Evolutionary conservation across 2,329 filamentous ascomycete species (phyloP), one percentile per base, ranked within the genome.

Genomic region (Aspergillus novofumigatus): DNA sequence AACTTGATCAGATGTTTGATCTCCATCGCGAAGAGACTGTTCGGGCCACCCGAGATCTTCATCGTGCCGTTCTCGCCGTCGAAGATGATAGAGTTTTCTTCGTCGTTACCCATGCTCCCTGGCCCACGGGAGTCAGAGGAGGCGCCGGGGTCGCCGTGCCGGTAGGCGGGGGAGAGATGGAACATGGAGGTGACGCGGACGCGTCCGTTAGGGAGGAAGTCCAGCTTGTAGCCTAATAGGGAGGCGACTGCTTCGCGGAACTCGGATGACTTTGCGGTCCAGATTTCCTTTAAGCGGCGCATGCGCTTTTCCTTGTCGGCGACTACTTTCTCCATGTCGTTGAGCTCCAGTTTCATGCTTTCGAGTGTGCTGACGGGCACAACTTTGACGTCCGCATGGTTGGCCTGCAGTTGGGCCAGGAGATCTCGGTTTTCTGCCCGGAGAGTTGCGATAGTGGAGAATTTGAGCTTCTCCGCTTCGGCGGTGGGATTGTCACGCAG

Each of bases 191-290:
- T 95, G 23, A 97, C 91, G 32, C 91, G 88, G 76, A 97, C 95
- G 68, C 96, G 93, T 45, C 94, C 94, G 72, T 96, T 96, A n/a
- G 92, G 92, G 72, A 97, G 88, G 72, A 99, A 97, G 32, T 94
- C 92, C 11, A 97, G 86, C 53, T 93, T 93, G 89, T 92, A 99
- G 0, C 94, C 94, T 0, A 99, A 82, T 0, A 96, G 88, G 21
- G 87, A 91, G 61, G 92, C 92, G 57, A 99, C 92, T 32, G 92
- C 91, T 76, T 97, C 92, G 51, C 95, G 91, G 78, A 99, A 97
- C 76, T 99, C 94, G 66, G 89, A 86, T 1, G 90, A 92, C 73
- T 97, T 99, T 64, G 89, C 85, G 0, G 85, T 85, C 89, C 91
- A 99, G 56, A 97, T 94, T 69, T 97, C 90, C 66, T 95, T 96